These are phyloP conservation scores for Cymbomonas tetramitiformis DNA, from an alignment of 139 green algal genomes.

Conservation along the genomic window DNA sequence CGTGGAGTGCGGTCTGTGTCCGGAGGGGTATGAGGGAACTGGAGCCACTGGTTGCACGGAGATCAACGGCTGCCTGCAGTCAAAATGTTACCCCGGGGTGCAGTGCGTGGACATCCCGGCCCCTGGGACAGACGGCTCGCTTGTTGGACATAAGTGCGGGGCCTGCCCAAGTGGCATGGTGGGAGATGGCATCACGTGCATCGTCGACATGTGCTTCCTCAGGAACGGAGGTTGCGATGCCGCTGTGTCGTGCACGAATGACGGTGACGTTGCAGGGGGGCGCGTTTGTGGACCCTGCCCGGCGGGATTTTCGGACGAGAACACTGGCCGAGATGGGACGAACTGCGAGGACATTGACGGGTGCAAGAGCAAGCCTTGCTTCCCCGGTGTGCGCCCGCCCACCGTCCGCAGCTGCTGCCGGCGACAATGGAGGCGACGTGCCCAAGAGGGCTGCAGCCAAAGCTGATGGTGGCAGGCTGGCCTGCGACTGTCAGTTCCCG, in stretches of 20 bases:
- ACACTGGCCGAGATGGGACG: too few relatives aligned
- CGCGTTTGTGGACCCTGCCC: neutral
- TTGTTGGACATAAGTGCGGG: neutral
- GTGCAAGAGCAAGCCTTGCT: too few relatives aligned
- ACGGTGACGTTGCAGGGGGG: neutral
- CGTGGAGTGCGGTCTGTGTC: neutral
- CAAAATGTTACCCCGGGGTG: neutral
- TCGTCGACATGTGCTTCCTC: neutral
- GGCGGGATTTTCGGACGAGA: too few relatives aligned
- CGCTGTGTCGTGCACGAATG: neutral
- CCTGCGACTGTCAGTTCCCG: too few relatives aligned
- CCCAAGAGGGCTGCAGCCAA: too few relatives aligned
- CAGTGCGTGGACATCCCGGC: conserved; percentile 1
- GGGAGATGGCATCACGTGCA: neutral
- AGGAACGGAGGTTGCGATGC: neutral
- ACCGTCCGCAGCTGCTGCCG: too few relatives aligned
- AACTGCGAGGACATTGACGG: too few relatives aligned
- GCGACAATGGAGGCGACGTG: too few relatives aligned
- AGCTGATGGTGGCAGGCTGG: too few relatives aligned
- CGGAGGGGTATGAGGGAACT: neutral
- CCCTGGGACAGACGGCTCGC: too few relatives aligned
- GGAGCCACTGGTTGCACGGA: neutral
- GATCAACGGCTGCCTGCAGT: neutral
- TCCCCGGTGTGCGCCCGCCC: too few relatives aligned
- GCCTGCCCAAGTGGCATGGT: neutral